Conservation (phyloP, 2,329 filamentous ascomycete species). For the Dothideomycetes sp. region DNA sequence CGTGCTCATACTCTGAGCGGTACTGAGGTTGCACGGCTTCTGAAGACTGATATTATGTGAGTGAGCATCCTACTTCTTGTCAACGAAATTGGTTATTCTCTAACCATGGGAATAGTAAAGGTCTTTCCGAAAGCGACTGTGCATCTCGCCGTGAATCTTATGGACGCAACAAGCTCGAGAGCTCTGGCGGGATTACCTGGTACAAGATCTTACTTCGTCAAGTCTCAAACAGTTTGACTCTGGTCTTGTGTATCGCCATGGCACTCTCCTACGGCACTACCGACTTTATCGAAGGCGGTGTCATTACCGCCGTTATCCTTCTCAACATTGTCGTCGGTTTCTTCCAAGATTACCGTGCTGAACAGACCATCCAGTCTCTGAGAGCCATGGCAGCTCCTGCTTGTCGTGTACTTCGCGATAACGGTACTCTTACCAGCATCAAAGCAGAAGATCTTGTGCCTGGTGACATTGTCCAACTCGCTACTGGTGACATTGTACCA, state of each 20-base stretch:
- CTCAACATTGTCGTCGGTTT: conserved; percentile 53
- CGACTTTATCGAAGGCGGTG: conserved; percentile 53
- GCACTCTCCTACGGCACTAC: conserved; percentile 48
- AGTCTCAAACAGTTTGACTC: conserved; percentile 30
- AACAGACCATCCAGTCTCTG: conserved; percentile 51
- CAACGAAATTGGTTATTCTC: too few relatives aligned
- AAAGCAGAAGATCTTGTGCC: conserved; percentile 52
- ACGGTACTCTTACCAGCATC: conserved; percentile 44
- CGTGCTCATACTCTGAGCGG: conserved; percentile 18
- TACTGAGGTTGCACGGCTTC: conserved; percentile 15
- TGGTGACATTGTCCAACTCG: conserved; percentile 56
- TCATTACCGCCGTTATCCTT: conserved; percentile 48
- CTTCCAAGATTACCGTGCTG: conserved; percentile 51
- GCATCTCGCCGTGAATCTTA: conserved; percentile 11
- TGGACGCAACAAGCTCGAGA: conserved; percentile 24
- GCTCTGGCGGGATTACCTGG: conserved; percentile 22
- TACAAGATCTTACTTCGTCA: conserved; percentile 28
- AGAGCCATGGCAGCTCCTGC: conserved; percentile 47
- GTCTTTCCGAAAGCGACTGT: conserved; percentile 18
- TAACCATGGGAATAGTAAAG: not conserved
- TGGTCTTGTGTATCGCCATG: conserved; percentile 48
- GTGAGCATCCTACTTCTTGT: too few relatives aligned
- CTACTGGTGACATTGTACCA: conserved; percentile 59
- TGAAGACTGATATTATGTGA: conserved; percentile 18
- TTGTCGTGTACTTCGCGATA: conserved; percentile 44